These are phyloP conservation scores for Prototheca stagnorum DNA, from an alignment of 163 green algal genomes.

Conservation along the genomic window DNA sequence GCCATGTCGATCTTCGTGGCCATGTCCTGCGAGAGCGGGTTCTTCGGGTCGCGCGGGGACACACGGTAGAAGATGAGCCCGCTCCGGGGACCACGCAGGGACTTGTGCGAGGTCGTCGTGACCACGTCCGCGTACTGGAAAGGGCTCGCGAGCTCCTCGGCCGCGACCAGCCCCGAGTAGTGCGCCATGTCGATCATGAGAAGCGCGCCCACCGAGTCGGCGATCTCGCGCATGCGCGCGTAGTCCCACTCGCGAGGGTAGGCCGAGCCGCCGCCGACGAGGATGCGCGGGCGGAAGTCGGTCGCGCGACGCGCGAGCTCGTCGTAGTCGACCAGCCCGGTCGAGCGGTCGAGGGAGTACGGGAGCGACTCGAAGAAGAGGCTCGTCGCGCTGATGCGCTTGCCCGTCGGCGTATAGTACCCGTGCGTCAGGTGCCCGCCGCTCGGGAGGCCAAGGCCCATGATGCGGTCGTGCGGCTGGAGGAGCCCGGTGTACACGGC, in stretches of 20 bases:
- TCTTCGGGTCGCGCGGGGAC: slow-evolving; percentile 9
- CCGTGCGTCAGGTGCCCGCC: slow-evolving; percentile 75
- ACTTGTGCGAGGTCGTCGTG: slow-evolving; percentile 79
- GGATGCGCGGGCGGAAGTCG: slow-evolving; percentile 69
- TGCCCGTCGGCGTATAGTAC: slow-evolving; percentile 64
- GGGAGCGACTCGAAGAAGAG: slow-evolving; percentile 76
- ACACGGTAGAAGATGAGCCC: slow-evolving; percentile 78
- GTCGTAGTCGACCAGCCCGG: slow-evolving; percentile 69
- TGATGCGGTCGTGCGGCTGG: slow-evolving; percentile 66
- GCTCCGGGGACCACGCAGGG: slow-evolving; percentile 54
- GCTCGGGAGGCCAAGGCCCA: slow-evolving; percentile 68
- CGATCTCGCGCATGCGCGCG: slow-evolving; percentile 47
- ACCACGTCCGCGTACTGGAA: slow-evolving; percentile 73
- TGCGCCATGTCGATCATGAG: slow-evolving; percentile 79
- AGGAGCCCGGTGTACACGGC: slow-evolving; percentile 71
- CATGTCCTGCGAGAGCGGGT: slow-evolving; percentile 54
- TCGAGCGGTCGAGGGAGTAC: slow-evolving; percentile 82
- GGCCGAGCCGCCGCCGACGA: slow-evolving; percentile 62
- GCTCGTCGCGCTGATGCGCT: slow-evolving; percentile 52
- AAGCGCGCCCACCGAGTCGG: slow-evolving; percentile 50
- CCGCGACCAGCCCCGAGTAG: slow-evolving; percentile 60
- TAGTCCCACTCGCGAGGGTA: slow-evolving; percentile 82
- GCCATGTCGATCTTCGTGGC: slow-evolving; percentile 66
- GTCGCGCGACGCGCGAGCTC: slow-evolving; percentile 65
- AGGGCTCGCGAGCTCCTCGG: slow-evolving; percentile 38